Evolutionary conservation across 345 rosid genomes (phyloP).

Genomic region (Zanthoxylum bungeanum): DNA sequence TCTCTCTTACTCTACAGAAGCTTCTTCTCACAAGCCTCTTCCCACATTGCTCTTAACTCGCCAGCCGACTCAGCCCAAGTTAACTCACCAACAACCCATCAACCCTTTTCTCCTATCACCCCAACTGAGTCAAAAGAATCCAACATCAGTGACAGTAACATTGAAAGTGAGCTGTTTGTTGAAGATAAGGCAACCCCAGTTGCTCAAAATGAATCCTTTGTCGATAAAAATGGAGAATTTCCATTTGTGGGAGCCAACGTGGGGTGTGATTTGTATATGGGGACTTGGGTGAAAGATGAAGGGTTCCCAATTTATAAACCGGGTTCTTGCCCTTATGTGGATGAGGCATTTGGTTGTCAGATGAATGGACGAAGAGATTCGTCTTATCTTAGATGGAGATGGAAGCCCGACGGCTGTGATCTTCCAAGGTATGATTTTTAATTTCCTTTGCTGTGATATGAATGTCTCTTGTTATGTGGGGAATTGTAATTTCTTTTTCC

Average conservation of each 20-base stretch:
- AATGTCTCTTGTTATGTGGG: not conserved
- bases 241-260: slow-evolving; percentile 28
- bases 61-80: slow-evolving; percentile 2
- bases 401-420: slow-evolving; percentile 92
- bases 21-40: slow-evolving; percentile 25
- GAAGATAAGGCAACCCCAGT: slow-evolving; percentile 18
- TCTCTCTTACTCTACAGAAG: slow-evolving; percentile 38
- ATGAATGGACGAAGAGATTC: slow-evolving; percentile 73
- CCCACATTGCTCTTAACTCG: slow-evolving; percentile 23
- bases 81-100: not conserved
- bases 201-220: slow-evolving; percentile 16
- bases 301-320: slow-evolving; percentile 67
- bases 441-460: not conserved
- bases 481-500: not conserved
- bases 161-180: slow-evolving; percentile 2
- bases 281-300: slow-evolving; percentile 75
- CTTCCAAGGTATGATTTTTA: slow-evolving; percentile 68
- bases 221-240: not conserved
- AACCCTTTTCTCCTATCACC: slow-evolving; percentile 9
- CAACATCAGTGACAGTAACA: not conserved
- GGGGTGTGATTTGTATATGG: slow-evolving; percentile 67
- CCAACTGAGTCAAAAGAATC: not conserved
- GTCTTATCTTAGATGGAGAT: slow-evolving; percentile 69
- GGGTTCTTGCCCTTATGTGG: slow-evolving; percentile 87
- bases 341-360: slow-evolving; percentile 88